phyloP scores from a whole-genome alignment of 345 rosid genomes.

The Corchorus capsularis region DNA sequence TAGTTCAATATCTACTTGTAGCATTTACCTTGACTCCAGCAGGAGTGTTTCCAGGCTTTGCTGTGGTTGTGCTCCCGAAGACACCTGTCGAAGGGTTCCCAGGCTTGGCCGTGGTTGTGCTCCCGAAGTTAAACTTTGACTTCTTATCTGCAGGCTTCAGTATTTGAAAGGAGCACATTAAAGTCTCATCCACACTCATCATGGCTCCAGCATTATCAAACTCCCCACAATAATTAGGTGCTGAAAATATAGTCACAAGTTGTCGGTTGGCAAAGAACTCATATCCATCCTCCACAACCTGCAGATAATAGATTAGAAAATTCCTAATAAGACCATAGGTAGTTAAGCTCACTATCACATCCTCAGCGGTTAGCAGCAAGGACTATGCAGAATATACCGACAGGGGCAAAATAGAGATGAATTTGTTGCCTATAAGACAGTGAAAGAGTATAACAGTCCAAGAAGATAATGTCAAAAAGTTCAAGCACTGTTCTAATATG shows the following conservation, averaged over 20 bases:
- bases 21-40: slow-evolving; percentile 56
- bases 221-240: slow-evolving; percentile 90
- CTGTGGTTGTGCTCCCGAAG: slow-evolving; percentile 43
- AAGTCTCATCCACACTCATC: slow-evolving; percentile 68
- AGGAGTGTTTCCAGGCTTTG: slow-evolving; percentile 48
- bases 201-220: slow-evolving; percentile 80
- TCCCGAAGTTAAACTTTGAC: slow-evolving; percentile 46
- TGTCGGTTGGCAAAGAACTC: slow-evolving; percentile 87
- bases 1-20: not conserved
- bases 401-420: slow-evolving; percentile 13
- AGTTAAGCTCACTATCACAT: not conserved
- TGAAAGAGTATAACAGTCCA: not conserved
- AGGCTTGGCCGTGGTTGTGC: slow-evolving; percentile 42
- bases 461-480: not conserved
- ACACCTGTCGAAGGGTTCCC: slow-evolving; percentile 44
- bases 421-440: not conserved
- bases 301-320: slow-evolving; percentile 21
- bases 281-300: slow-evolving; percentile 97
- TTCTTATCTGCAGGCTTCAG: slow-evolving; percentile 71
- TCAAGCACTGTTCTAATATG: not conserved
- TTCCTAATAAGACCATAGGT: not conserved
- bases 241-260: slow-evolving; percentile 85
- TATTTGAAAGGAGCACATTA: slow-evolving; percentile 86
- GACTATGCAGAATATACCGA: not conserved
- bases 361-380: not conserved